Conservation (phyloP, 805 yeast species). For the Starmerella scarabaei region DNA sequence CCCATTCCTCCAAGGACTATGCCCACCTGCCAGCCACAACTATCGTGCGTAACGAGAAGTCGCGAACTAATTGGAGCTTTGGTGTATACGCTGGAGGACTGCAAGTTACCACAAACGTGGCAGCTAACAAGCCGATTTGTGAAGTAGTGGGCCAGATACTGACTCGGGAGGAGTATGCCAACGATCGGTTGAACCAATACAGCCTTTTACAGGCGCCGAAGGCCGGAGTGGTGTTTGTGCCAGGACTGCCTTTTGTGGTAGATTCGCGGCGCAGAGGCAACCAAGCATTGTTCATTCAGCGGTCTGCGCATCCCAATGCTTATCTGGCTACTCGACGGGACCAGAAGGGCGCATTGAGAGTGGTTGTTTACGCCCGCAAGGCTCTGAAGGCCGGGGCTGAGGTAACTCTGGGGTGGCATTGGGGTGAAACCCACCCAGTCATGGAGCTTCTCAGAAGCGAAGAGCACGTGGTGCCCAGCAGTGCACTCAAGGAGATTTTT, state of each 20-base stretch:
- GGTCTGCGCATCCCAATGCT: constrained; percentile 67
- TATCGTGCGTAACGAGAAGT: not conserved
- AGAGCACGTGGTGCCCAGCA: not conserved
- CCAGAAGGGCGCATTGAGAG: constrained; percentile 32
- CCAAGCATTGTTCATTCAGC: constrained; percentile 57
- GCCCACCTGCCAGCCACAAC: not conserved
- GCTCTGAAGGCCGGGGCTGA: constrained; percentile 57
- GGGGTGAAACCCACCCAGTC: constrained; percentile 75
- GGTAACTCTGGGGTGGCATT: constrained; percentile 71
- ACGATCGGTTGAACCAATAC: constrained; percentile 65
- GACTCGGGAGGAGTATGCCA: constrained; percentile 47
- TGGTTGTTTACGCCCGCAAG: constrained; percentile 43
- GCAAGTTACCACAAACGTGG: constrained; percentile 42
- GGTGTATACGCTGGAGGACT: constrained; percentile 28
- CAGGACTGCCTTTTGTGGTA: constrained; percentile 49
- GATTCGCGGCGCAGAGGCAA: constrained; percentile 78
- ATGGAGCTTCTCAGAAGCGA: constrained; percentile 29
- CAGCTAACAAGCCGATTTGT: constrained; percentile 37
- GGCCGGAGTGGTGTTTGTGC: constrained; percentile 42
- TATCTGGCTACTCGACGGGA: constrained; percentile 38
- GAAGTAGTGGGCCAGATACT: constrained; percentile 67
- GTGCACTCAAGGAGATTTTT: not conserved
- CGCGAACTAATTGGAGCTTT: constrained; percentile 3
- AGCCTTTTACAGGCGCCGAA: constrained; percentile 55
- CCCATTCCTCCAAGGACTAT: not conserved